Base-by-base conservation (phyloP, 2,329 filamentous ascomycete species). In the Claviceps monticola region DNA sequence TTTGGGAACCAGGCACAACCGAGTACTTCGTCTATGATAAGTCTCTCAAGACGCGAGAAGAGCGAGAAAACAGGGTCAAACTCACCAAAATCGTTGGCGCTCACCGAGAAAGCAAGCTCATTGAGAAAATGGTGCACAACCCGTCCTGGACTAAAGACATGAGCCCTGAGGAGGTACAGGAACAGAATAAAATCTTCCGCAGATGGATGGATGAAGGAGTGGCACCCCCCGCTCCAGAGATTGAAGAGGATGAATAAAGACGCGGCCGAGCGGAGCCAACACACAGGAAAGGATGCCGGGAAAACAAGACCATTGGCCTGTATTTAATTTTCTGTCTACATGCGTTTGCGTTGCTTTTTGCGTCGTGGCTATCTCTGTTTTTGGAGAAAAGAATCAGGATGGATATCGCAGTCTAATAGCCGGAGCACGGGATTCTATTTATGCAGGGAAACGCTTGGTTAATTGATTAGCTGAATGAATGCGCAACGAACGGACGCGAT, bases 71-170 rank as follows among this genome's bases (percentile, higher is more conserved):
- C 26, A 66, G 69, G 6, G 68, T 69, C 26, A 71, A 78, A 60
- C 68, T 72, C 58, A 66, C 86, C 71, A 76, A 77, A 63, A 65
- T 67, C 5, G 59, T 72, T 14, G 68, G 64, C 48, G 79, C 84
- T 54, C 79, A 85, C 68, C 84, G 87, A 23, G 76, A 86, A 56
- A 73, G 73, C 58, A 86, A 81, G 65, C 71, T 90, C 62, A 77
- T 79, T 56, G 84, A 93, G 75, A 93, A 91, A 74, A 74, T 88
- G 66, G 80, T 94, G 56, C 84, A 84, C 69, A 86, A 90, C 74
- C 83, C 84, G 54, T 78, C 86, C 56, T 91, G 89, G 68, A 74
- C 94, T 66, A 80, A 88, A 67, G 86, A 87, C 51, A 73, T 88
- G 68, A 85, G 84, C 65, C 85, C 87, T 68, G 86, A 86, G 57